Evolutionary conservation across 164 flowering plant genomes (phyloP), one percentile per base, ranked within the genome.

Genomic region (Magnolia changhungtana): DNA sequence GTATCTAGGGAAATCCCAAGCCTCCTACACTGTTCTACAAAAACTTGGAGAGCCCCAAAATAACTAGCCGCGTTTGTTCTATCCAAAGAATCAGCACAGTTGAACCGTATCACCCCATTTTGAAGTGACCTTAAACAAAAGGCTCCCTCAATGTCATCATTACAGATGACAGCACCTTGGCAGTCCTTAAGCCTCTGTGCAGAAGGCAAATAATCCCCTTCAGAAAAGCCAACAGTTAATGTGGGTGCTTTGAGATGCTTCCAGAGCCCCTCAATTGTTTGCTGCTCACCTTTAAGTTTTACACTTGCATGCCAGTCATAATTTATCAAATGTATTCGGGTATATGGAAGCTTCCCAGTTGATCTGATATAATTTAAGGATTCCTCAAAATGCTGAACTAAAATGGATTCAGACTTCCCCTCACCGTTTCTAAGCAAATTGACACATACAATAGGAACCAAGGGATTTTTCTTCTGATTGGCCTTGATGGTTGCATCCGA

Each of bases 21-120:
- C 71, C 98, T 83, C 78, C 94, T 84, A 79, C 98, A 96, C 79
- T 96, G 99, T 89, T 96, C 99, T 71, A 88, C 86, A 84, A 96
- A 94, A 71, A 90, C 97, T 84, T 96, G 99, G 51, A 96, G 93
- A 27, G 96, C 81, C 45, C 98, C 98, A 87, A 96, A 96, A 80
- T 82, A 96, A 82, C 98, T 96, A 71, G 99, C 99, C 75, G 99
- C 99, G 88, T 96, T 96, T 27, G 99, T 96, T 82, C 99, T 84
- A 82, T 96, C 99, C 85, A 96, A 87, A 70, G 99, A 96, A 83
- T 96, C 99, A 0, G 99, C 99, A 81, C 99, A 96, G 73, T 96
- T 96, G 85, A 87, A 94, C 59, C 99, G 98, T 73, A 96, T 79
- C 7, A 94, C 96, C 69, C 99, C 99, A 87, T 94, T 96, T 85